phyloP scores from a whole-genome alignment of 2,329 filamentous ascomycete species.

The Calycina marina region DNA sequence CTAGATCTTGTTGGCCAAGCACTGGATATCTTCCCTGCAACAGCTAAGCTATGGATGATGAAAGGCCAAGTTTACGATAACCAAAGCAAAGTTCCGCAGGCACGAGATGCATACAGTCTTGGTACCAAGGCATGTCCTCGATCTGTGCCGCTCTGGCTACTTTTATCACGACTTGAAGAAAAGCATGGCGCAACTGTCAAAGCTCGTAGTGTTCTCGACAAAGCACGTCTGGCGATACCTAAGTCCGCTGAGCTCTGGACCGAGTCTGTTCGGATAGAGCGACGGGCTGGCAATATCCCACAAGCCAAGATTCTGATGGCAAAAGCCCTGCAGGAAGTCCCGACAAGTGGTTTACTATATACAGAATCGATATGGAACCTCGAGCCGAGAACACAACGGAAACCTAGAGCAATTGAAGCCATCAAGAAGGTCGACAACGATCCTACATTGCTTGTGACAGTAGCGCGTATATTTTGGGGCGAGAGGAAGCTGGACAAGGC shows the following conservation, averaged over 20 bases:
- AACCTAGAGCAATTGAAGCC: constrained; percentile 79
- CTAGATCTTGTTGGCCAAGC: constrained; percentile 80
- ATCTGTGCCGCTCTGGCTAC: constrained; percentile 77
- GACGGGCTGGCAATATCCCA: constrained; percentile 65
- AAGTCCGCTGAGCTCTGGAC: constrained; percentile 78
- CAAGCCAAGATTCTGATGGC: constrained; percentile 92
- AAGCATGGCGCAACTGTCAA: constrained; percentile 72
- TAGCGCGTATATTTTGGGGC: constrained; percentile 90
- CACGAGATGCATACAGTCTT: constrained; percentile 76
- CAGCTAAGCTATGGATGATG: constrained; percentile 92
- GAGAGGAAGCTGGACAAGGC: constrained; percentile 89
- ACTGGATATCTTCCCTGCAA: constrained; percentile 70
- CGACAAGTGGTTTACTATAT: constrained; percentile 78
- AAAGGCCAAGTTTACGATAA: constrained; percentile 96
- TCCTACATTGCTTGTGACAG: constrained; percentile 73
- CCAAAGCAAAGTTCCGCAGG: constrained; percentile 64
- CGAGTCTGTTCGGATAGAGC: constrained; percentile 86
- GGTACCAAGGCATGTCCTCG: constrained; percentile 78
- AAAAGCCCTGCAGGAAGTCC: constrained; percentile 79
- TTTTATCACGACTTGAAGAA: constrained; percentile 82
- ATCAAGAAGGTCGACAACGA: constrained; percentile 97
- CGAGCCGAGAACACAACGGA: constrained; percentile 80
- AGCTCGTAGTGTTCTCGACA: constrained; percentile 83
- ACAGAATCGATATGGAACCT: constrained; percentile 91
- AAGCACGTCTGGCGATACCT: constrained; percentile 74